These are phyloP conservation scores for Tuber melanosporum DNA, from an alignment of 495 filamentous ascomycete species.

Conservation along the genomic window DNA sequence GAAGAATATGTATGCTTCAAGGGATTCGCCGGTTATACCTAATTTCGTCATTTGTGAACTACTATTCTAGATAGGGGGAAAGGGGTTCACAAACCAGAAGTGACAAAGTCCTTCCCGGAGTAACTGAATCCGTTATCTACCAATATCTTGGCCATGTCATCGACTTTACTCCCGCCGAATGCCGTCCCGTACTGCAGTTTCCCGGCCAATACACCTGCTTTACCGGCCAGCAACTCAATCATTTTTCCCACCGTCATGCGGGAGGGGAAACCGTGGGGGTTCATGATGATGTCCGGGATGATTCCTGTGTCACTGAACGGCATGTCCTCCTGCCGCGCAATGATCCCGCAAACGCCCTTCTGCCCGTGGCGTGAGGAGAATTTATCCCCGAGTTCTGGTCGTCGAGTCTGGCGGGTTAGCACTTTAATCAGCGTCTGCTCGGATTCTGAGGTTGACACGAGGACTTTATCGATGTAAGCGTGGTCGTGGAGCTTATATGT, in stretches of 20 bases:
- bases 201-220: conserved; percentile 79
- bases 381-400: conserved; percentile 93
- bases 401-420: conserved; percentile 82
- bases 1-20: conserved; percentile 96
- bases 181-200: conserved; percentile 85
- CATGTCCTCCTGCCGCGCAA: conserved; percentile 92
- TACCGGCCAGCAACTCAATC: conserved; percentile 88
- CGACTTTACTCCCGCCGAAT: conserved; percentile 85
- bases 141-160: conserved; percentile 79
- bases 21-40: conserved; percentile 78
- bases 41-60: neutral
- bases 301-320: conserved; percentile 90
- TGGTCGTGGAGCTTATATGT: conserved; percentile 78
- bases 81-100: conserved; percentile 52
- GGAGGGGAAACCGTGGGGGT: conserved; percentile 97
- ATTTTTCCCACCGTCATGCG: conserved; percentile 99
- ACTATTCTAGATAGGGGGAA: neutral
- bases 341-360: conserved; percentile 95
- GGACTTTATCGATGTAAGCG: conserved; percentile 86
- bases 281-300: conserved; percentile 98
- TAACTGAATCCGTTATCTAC: conserved; percentile 88
- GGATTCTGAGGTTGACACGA: conserved; percentile 77
- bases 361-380: conserved; percentile 99
- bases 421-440: conserved; percentile 81
- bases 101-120: conserved; percentile 93